Evolutionary conservation across 1,139 yeast species (phyloP).

Genomic region (Lodderomyces metapsilosis): DNA sequence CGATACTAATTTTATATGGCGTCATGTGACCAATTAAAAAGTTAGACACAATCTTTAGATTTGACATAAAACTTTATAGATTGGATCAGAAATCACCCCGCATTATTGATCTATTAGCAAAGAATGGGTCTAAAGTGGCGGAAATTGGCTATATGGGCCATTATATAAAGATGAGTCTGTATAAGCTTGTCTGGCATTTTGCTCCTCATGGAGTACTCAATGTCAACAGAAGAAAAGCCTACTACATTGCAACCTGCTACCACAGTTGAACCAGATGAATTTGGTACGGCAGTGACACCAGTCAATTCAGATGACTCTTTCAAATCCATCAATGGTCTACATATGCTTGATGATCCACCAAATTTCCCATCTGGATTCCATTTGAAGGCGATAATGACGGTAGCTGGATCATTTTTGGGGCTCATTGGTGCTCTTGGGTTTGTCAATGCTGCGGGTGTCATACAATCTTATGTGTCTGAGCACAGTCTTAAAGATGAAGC

Average conservation of each 20-base stretch:
- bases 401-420: slow-evolving; percentile 27
- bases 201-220: too few relatives aligned
- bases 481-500: slow-evolving; percentile 18
- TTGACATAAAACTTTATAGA: too few relatives aligned
- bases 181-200: too few relatives aligned
- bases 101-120: too few relatives aligned
- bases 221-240: too few relatives aligned
- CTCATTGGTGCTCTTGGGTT: slow-evolving; percentile 26
- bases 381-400: slow-evolving; percentile 19
- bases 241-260: too few relatives aligned
- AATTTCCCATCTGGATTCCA: slow-evolving; percentile 26
- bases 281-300: neutral
- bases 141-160: too few relatives aligned
- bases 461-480: slow-evolving; percentile 24
- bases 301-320: neutral
- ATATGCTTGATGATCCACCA: slow-evolving; percentile 18
- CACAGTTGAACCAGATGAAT: neutral
- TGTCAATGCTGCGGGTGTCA: slow-evolving; percentile 28
- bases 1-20: neutral
- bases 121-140: too few relatives aligned
- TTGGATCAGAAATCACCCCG: too few relatives aligned
- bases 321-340: slow-evolving; percentile 3
- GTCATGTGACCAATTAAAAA: neutral
- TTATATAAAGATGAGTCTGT: too few relatives aligned
- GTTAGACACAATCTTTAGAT: neutral